phyloP scores from a whole-genome alignment of 1,139 yeast species.

The Debaryomyces fabryi region DNA sequence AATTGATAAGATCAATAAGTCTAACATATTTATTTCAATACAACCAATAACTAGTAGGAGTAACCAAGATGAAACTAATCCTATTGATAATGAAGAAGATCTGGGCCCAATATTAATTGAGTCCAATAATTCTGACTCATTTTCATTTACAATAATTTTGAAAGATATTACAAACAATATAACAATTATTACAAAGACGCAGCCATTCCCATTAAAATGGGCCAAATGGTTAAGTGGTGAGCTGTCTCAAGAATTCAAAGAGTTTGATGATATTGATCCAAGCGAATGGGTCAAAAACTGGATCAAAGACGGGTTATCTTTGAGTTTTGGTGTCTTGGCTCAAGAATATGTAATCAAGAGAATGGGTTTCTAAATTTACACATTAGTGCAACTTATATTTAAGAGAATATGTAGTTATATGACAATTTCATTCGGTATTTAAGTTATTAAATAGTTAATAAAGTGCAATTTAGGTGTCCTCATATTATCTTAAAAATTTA shows the following conservation, averaged over 20 bases:
- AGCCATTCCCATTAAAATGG: slow-evolving; percentile 90
- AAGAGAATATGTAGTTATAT: not conserved
- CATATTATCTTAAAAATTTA: not conserved
- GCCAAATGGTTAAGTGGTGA: slow-evolving; percentile 75
- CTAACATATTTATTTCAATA: slow-evolving; percentile 77
- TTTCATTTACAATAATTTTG: slow-evolving; percentile 69
- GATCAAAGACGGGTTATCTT: slow-evolving; percentile 80
- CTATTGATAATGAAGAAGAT: slow-evolving; percentile 19
- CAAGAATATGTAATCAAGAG: slow-evolving; percentile 89
- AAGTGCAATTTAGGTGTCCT: not conserved
- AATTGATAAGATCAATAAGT: slow-evolving; percentile 40
- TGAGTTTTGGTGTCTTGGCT: slow-evolving; percentile 83
- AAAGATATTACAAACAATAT: slow-evolving; percentile 80
- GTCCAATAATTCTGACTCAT: slow-evolving; percentile 36
- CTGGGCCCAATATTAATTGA: slow-evolving; percentile 45
- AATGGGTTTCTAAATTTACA: slow-evolving; percentile 65
- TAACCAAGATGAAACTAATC: slow-evolving; percentile 15
- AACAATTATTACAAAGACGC: slow-evolving; percentile 75
- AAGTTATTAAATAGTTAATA: not conserved
- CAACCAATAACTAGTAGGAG: slow-evolving; percentile 58
- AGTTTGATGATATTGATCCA: slow-evolving; percentile 63
- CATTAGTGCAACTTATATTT: not conserved
- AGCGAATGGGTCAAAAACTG: slow-evolving; percentile 95
- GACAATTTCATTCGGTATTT: not conserved
- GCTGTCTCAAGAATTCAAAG: slow-evolving; percentile 32